Evolutionary conservation across 2,329 filamentous ascomycete species (phyloP).

Genomic region (Ilyonectria mors-panacis): DNA sequence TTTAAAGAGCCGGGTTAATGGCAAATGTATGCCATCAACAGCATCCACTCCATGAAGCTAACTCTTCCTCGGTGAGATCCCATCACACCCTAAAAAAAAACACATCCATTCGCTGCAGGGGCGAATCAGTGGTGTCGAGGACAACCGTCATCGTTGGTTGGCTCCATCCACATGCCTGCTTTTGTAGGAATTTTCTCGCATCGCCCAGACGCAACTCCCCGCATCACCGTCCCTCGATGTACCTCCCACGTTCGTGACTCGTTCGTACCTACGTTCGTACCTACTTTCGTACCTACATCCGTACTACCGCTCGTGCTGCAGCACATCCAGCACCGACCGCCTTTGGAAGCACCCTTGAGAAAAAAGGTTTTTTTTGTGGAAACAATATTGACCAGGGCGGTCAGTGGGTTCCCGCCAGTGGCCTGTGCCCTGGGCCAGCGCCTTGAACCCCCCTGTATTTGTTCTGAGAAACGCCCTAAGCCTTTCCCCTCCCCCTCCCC

Average conservation of each 20-base stretch:
- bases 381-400: neutral
- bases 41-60: neutral
- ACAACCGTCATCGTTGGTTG: neutral
- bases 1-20: neutral
- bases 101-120: neutral
- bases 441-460: neutral
- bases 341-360: neutral
- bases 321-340: neutral
- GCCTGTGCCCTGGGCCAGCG: neutral
- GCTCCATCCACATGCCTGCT: neutral
- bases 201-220: neutral
- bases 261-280: too few species aligned
- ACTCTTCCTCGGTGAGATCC: neutral
- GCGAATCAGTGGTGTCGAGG: neutral
- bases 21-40: neutral
- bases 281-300: too few species aligned
- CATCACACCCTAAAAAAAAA: neutral
- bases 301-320: too few species aligned
- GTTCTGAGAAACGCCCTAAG: neutral
- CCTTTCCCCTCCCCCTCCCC: neutral
- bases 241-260: too few species aligned
- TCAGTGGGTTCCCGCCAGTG: neutral
- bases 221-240: neutral
- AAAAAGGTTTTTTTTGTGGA: neutral
- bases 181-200: neutral